Evolutionary conservation across 139 green algal species (phyloP).

Genomic region (Yamagishiella unicocca): DNA sequence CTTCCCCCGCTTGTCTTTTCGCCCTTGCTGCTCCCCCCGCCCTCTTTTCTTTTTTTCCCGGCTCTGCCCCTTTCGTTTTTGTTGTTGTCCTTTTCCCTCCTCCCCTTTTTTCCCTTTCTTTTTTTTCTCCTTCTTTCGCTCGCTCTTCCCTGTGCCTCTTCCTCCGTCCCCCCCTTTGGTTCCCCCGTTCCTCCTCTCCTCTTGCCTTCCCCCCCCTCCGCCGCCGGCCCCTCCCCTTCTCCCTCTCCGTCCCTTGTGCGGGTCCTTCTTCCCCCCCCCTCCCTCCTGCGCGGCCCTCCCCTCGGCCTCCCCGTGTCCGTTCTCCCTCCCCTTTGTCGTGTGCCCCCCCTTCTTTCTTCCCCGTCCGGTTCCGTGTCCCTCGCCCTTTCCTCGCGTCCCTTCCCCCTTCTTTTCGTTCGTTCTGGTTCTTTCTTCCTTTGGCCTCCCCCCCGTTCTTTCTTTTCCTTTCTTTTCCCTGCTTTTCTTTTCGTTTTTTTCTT

Average conservation of each 20-base stretch:
- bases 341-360: neutral
- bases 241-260: neutral
- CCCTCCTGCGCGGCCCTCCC: too few species aligned
- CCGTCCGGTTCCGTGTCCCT: neutral
- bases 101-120: neutral
- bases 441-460: neutral
- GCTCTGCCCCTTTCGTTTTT: too few species aligned
- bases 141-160: too few species aligned
- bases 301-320: neutral
- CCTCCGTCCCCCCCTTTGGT: neutral
- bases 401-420: neutral
- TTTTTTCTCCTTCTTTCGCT: neutral
- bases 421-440: neutral
- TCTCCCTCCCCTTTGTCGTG: neutral
- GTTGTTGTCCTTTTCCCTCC: neutral
- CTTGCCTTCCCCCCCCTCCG: neutral
- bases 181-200: neutral
- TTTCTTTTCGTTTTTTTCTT: neutral
- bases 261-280: neutral
- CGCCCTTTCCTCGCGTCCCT: neutral
- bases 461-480: neutral
- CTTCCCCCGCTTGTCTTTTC: neutral
- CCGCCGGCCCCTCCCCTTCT: neutral
- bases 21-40: too few species aligned
- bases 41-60: too few species aligned